Evolutionary conservation across 805 yeast genomes (phyloP).

Genomic region (Scheffersomyces lignosus): DNA sequence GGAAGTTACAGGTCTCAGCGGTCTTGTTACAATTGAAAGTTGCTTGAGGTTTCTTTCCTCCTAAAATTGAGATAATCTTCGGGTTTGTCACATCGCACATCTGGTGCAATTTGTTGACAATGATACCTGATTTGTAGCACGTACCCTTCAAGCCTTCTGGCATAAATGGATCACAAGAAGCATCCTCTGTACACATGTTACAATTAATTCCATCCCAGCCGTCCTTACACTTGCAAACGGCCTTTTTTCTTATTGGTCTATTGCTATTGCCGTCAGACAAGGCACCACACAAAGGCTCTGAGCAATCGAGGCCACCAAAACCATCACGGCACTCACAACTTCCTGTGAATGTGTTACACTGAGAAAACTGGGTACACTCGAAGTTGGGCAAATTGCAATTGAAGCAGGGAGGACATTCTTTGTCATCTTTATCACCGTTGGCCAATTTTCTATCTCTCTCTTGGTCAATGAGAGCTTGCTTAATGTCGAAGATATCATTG

Average conservation of each 20-base stretch:
- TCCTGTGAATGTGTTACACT: slow-evolving; percentile 87
- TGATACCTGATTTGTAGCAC: slow-evolving; percentile 81
- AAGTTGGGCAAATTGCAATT: slow-evolving; percentile 92
- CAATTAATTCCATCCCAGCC: slow-evolving; percentile 98
- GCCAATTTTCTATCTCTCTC: slow-evolving; percentile 2
- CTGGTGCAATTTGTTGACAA: slow-evolving; percentile 79
- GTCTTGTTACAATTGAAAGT: slow-evolving; percentile 84
- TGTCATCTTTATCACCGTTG: slow-evolving; percentile 15
- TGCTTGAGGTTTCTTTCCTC: slow-evolving; percentile 85
- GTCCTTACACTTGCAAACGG: slow-evolving; percentile 66
- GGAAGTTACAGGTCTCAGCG: slow-evolving; percentile 73
- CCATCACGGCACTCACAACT: slow-evolving; percentile 91
- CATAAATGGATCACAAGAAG: slow-evolving; percentile 80
- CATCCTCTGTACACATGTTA: slow-evolving; percentile 74
- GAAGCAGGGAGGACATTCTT: slow-evolving; percentile 85
- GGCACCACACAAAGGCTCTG: slow-evolving; percentile 84
- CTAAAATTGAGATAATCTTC: slow-evolving; percentile 76
- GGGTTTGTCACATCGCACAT: slow-evolving; percentile 93
- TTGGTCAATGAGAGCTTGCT: slow-evolving; percentile 5
- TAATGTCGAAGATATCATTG: slow-evolving; percentile 25
- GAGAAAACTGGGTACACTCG: slow-evolving; percentile 85
- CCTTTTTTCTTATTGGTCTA: slow-evolving; percentile 64
- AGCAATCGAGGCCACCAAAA: slow-evolving; percentile 91
- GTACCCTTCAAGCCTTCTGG: slow-evolving; percentile 86
- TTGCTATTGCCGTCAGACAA: slow-evolving; percentile 58